Conservation (phyloP, 768 basidiomycete species). For the Gymnopilus dilepis region DNA sequence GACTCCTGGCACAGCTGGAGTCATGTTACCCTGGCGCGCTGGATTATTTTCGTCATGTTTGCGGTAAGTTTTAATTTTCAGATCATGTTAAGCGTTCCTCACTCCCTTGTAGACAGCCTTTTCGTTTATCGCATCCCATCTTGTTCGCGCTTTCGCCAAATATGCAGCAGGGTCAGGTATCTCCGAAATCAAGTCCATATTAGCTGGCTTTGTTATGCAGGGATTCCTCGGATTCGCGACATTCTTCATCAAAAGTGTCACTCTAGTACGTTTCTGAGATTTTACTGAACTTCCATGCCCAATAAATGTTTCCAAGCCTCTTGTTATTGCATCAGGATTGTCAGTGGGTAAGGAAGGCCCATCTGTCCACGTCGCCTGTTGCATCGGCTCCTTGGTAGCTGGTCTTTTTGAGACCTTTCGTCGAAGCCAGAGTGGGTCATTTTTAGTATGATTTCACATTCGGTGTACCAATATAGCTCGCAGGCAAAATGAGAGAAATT, state of each 20-base stretch:
- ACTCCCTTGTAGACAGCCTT: conserved; percentile 65
- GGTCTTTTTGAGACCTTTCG: conserved; percentile 82
- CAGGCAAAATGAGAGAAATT: conserved; percentile 87
- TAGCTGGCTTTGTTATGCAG: conserved; percentile 97
- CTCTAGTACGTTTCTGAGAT: conserved; percentile 64
- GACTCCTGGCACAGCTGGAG: conserved; percentile 95
- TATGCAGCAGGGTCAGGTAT: conserved; percentile 99
- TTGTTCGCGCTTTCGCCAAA: conserved; percentile 87
- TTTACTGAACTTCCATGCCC: not conserved
- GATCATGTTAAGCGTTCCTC: conserved; percentile 9
- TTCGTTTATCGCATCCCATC: conserved; percentile 85
- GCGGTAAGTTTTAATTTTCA: conserved; percentile 63
- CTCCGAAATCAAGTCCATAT: conserved; percentile 97
- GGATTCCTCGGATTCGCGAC: conserved; percentile 91
- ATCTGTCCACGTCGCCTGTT: conserved; percentile 96
- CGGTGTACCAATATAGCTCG: conserved; percentile 21
- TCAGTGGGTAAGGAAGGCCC: conserved; percentile 99
- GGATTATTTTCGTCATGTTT: conserved; percentile 86
- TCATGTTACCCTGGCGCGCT: conserved; percentile 67
- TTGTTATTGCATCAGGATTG: conserved; percentile 95
- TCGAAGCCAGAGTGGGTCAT: conserved; percentile 79
- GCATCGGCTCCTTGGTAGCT: conserved; percentile 90
- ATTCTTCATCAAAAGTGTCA: conserved; percentile 91
- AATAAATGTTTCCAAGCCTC: conserved; percentile 60
- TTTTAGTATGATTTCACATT: not conserved